Conservation (phyloP, 257 asterid species). For the Nicotiana paniculata region DNA sequence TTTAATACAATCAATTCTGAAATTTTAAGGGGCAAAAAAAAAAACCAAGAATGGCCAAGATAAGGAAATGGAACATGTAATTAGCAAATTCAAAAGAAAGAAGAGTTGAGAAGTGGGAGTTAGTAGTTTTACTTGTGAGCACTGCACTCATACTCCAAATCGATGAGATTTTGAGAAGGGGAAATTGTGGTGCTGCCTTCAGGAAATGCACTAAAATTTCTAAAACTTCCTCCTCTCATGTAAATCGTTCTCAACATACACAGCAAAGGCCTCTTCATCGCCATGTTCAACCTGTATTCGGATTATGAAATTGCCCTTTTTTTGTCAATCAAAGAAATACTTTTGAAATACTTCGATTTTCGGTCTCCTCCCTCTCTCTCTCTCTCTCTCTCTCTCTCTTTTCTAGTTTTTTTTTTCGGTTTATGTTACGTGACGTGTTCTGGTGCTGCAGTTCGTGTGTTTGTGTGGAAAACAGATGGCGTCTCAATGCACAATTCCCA, state of each 20-base stretch:
- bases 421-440: background rate
- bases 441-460: background rate
- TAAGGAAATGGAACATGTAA: background rate
- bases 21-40: background rate
- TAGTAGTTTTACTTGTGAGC: conserved; percentile 65
- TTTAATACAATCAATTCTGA: background rate
- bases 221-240: conserved; percentile 25
- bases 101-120: background rate
- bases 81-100: too few species aligned
- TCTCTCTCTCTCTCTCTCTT: background rate
- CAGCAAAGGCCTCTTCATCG: conserved; percentile 38
- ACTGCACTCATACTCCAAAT: conserved; percentile 63
- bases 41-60: background rate
- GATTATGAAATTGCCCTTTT: background rate
- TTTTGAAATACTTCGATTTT: too few species aligned
- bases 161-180: conserved; percentile 61
- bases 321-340: too few species aligned
- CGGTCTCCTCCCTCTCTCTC: background rate
- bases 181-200: conserved; percentile 28
- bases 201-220: conserved; percentile 47
- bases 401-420: background rate
- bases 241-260: conserved; percentile 30
- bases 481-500: background rate
- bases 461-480: too few species aligned
- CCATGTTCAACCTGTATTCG: conserved; percentile 22